Evolutionary conservation across 2,329 filamentous ascomycete genomes (phyloP).

Genomic region (Talaromyces sp.): DNA sequence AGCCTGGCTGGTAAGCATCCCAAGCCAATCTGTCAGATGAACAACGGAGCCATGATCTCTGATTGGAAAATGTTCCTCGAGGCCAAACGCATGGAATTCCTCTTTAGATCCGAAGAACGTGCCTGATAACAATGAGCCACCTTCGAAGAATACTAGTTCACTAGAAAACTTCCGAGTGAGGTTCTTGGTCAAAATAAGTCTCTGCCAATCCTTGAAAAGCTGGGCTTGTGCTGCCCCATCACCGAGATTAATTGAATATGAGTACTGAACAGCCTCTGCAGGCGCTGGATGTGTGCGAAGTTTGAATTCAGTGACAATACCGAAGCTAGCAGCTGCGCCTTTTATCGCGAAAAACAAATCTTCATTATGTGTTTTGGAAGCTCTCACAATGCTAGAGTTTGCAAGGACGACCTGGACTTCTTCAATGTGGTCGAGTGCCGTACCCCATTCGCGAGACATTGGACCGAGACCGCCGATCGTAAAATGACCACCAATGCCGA

Average conservation of each 20-base stretch:
- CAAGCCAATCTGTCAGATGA: constrained; percentile 34
- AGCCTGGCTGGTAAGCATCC: constrained; percentile 28
- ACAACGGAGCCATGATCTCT: constrained; percentile 21
- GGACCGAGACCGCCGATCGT: constrained; percentile 44
- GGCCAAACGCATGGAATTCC: constrained; percentile 54
- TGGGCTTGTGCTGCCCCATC: constrained; percentile 52
- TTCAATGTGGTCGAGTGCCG: constrained; percentile 55
- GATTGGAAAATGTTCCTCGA: constrained; percentile 30
- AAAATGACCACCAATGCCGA: constrained; percentile 45
- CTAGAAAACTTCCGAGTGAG: constrained; percentile 63
- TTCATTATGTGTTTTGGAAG: constrained; percentile 30
- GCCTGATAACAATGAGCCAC: constrained; percentile 60
- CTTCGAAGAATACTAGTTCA: constrained; percentile 58
- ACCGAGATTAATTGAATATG: constrained; percentile 57
- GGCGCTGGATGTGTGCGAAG: constrained; percentile 41
- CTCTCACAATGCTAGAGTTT: constrained; percentile 37
- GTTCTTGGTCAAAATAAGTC: constrained; percentile 55
- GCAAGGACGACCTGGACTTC: constrained; percentile 54
- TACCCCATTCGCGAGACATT: constrained; percentile 54
- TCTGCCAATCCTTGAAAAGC: constrained; percentile 62
- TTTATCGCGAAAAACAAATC: constrained; percentile 41
- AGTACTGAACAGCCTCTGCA: constrained; percentile 59
- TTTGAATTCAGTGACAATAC: constrained; percentile 44
- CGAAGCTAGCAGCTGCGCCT: constrained; percentile 42
- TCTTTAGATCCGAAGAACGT: constrained; percentile 63